Percentiles rank a stretch among this genome's conserved stretches.
These are phyloP conservation scores for Raphidocelis subcapitata DNA, from an alignment of 139 green algal species.

Conservation along the genomic window DNA sequence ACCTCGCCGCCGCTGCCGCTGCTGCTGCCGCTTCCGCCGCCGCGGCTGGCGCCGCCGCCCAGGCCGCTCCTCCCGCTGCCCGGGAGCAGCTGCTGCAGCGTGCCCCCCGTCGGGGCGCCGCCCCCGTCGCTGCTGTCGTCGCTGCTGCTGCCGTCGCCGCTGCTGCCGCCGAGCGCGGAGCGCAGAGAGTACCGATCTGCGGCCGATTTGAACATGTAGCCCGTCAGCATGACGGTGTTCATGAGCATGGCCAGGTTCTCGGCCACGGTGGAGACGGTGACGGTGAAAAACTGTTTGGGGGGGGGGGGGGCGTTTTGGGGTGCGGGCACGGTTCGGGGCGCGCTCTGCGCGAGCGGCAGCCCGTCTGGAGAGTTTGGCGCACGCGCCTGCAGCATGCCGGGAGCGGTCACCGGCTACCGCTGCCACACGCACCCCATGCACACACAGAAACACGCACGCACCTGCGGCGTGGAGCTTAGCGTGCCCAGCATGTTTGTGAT, in stretches of 20 bases:
- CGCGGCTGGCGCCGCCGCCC: not conserved
- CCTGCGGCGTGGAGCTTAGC: slow-evolving; percentile 48
- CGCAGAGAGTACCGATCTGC: not conserved
- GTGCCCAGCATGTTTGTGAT: slow-evolving; percentile 76
- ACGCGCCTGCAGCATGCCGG: too few relatives aligned
- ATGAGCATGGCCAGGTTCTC: slow-evolving; percentile 86
- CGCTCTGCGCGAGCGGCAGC: too few relatives aligned
- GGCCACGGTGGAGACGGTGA: slow-evolving; percentile 63
- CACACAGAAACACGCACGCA: too few relatives aligned
- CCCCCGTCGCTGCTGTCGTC: too few relatives aligned
- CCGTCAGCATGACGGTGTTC: slow-evolving; percentile 77
- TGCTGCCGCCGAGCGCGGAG: not conserved
- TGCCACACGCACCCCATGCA: too few relatives aligned
- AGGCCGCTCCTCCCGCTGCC: too few relatives aligned
- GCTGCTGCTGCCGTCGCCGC: not conserved
- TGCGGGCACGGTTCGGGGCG: too few relatives aligned
- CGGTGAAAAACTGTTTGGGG: slow-evolving; percentile 63
- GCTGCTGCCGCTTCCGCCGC: not conserved
- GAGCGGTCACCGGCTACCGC: too few relatives aligned
- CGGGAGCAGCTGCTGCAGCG: too few relatives aligned
- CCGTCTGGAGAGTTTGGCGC: too few relatives aligned
- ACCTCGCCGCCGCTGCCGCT: slow-evolving; percentile 4
- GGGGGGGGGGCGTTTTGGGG: too few relatives aligned
- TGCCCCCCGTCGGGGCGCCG: too few relatives aligned
- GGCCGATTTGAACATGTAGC: slow-evolving; percentile 48